Evolutionary conservation across 495 filamentous ascomycete species (phyloP), one percentile per base, ranked within the genome.

Genomic region (Parathielavia appendiculata): DNA sequence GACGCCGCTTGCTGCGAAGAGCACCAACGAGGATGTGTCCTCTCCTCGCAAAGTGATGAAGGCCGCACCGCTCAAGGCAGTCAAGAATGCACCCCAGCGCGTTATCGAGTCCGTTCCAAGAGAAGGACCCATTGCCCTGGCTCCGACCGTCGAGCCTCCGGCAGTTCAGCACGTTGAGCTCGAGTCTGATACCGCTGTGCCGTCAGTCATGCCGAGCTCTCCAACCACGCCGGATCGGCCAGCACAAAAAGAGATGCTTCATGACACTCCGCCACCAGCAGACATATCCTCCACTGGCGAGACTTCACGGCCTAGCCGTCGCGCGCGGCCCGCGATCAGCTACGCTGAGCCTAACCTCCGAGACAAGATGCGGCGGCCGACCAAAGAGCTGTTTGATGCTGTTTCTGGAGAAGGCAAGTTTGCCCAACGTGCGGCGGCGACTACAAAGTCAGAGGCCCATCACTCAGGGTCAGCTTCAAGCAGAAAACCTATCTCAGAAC

Each of bases 291-390:
- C 73, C 3, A 71, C 67, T 9, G 79, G 76, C 47, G 75, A 79
- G 38, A 76, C 75, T 51, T 76, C 74, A 36, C 78, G 88, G 48
- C 78, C 82, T 11, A 83, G 81, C 44, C 76, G 90, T 26, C 83
- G 90, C 59, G 80, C 84, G 13, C 75, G 85, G 51, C 74, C 81
- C 8, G 78, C 80, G 32, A 80, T 95, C 47, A 93, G 88, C 73
- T 95, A 95, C 68, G 88, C 89, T 22, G 87, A 92, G 69, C 90
- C 90, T 10, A 95, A 88, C 65, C 75, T 95, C 35, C 79, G 88
- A 51, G 87, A 85, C 63, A 95, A 95, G 74, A 95, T 95, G 90
- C 81, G 90, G 51, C 83, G 90, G 50, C 86, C 89, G 20, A 87
- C 85, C 16, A 89, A 87, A 59, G 80, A 87, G 53, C 70, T 92